A percentile compares a stretch with the other conserved stretches of the same genome.
phyloP scores from a whole-genome alignment of 768 basidiomycete species.

The Boletus vermiculosoides region DNA sequence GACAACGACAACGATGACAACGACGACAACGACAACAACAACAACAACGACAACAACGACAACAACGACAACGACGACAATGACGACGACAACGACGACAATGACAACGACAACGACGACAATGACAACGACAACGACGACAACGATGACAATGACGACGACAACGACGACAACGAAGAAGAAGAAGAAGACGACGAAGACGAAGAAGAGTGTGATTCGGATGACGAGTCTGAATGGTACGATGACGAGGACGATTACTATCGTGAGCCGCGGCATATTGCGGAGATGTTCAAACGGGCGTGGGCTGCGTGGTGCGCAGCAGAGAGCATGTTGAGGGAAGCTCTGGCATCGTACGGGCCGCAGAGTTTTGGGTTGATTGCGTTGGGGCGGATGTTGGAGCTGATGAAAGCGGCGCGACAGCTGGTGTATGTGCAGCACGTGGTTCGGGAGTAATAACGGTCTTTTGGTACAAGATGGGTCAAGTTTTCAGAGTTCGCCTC shows the following conservation, averaged over 20 bases:
- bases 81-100: no score
- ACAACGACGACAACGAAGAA: no score
- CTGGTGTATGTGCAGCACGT: no score
- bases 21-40: no score
- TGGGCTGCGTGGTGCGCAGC: slow-evolving; percentile 47
- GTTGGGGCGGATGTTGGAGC: slow-evolving; percentile 42
- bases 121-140: no score
- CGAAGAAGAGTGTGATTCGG: slow-evolving; percentile 22
- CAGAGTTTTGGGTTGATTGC: slow-evolving; percentile 48
- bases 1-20: slow-evolving; percentile 6
- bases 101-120: slow-evolving; percentile 23
- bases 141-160: no score
- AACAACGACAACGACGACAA: no score
- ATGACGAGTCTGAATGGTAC: slow-evolving; percentile 24
- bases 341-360: slow-evolving; percentile 36
- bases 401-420: slow-evolving; percentile 30
- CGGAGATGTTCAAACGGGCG: slow-evolving; percentile 37
- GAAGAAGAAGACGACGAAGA: no score
- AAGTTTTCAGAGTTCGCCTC: no score
- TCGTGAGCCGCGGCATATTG: slow-evolving; percentile 28
- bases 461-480: no score
- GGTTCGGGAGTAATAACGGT: no score
- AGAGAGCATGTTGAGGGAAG: slow-evolving; percentile 25
- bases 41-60: no score
- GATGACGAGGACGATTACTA: slow-evolving; percentile 32